Conservation (phyloP, 208 protist genomes). For the Crithidia acanthocephali region DNA sequence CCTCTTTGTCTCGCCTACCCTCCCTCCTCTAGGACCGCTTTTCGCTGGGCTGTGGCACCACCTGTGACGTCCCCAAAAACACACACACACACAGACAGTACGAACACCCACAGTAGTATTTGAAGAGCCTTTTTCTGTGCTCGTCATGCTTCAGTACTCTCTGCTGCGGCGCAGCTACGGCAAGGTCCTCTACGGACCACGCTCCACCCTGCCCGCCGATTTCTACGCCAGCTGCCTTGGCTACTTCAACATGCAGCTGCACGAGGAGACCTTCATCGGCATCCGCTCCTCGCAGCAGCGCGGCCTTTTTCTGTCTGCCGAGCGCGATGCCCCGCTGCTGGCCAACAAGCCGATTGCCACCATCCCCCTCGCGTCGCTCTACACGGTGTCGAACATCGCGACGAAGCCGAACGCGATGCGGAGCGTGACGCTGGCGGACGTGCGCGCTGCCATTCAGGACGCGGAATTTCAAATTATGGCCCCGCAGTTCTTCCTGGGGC, state of each 20-base stretch:
- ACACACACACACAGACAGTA: background rate
- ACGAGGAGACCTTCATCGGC: conserved; percentile 84
- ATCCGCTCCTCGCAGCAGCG: conserved; percentile 82
- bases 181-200: conserved; percentile 73
- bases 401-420: conserved; percentile 71
- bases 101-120: background rate
- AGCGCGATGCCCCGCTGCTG: conserved; percentile 35
- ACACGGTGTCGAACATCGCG: conserved; percentile 73
- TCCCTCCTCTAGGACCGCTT: no score
- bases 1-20: no score
- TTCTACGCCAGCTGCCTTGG: conserved; percentile 68
- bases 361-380: conserved; percentile 71
- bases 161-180: conserved; percentile 41
- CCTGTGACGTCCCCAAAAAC: no score
- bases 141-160: conserved; percentile 42
- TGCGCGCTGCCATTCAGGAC: conserved; percentile 65
- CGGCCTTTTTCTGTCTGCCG: conserved; percentile 69
- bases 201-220: conserved; percentile 73
- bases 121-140: background rate
- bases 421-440: conserved; percentile 54
- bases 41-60: no score
- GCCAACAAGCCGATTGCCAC: conserved; percentile 83
- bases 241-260: conserved; percentile 70
- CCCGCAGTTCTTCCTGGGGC: conserved; percentile 81
- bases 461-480: conserved; percentile 87